A percentile compares a stretch with the other conserved stretches of the same genome.
Conservation (phyloP, 345 rosid species). For the Toxicodendron radicans region DNA sequence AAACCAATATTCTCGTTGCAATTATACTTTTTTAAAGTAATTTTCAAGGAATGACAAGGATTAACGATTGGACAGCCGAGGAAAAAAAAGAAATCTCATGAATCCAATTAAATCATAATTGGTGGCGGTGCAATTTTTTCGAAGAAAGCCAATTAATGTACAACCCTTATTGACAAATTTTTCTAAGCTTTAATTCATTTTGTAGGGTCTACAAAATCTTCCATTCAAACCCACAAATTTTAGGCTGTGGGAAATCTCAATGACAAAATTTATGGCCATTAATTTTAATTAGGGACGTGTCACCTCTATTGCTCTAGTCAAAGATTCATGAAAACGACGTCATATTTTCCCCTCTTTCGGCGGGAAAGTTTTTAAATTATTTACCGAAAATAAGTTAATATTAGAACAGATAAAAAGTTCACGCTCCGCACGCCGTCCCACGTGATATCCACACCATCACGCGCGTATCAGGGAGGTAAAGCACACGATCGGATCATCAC, state of each 20-base stretch:
- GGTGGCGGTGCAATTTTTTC: neutral
- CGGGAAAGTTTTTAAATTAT: conserved; percentile 9
- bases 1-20: too few species aligned
- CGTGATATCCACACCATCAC: neutral
- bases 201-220: conserved; percentile 20
- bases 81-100: neutral
- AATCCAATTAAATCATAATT: neutral
- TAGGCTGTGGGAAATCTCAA: neutral
- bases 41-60: neutral
- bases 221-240: neutral
- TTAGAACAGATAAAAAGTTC: neutral
- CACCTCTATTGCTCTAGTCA: neutral
- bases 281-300: neutral
- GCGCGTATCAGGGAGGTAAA: neutral
- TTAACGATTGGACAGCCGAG: neutral
- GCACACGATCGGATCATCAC: neutral
- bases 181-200: neutral
- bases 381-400: neutral
- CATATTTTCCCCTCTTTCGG: conserved; percentile 16
- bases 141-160: neutral
- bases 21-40: neutral
- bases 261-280: neutral
- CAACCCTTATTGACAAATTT: neutral
- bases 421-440: conserved; percentile 24
- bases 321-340: conserved; percentile 14